phyloP scores from a whole-genome alignment of 2,329 filamentous ascomycete species.

The Pseudopyrenochaeta lycopersici region DNA sequence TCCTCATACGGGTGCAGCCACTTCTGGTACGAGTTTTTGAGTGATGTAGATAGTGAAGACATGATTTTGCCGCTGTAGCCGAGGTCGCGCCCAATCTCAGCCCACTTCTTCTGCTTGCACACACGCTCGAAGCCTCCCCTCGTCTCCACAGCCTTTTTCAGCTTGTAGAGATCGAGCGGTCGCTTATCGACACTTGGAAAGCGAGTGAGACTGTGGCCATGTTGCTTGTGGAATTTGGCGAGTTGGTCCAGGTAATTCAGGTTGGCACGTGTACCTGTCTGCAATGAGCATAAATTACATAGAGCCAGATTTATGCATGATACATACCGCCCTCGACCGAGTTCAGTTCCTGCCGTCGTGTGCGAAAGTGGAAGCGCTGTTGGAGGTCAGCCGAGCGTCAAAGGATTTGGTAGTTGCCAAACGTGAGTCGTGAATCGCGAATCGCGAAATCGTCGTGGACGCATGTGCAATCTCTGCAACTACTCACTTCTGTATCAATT shows the following conservation, averaged over 20 bases:
- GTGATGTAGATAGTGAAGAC: constrained; percentile 95
- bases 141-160: constrained; percentile 96
- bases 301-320: neutral
- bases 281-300: constrained; percentile 6
- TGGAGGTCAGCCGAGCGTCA: constrained; percentile 35
- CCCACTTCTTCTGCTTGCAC: constrained; percentile 98
- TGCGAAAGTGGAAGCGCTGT: constrained; percentile 95
- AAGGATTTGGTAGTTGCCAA: no score
- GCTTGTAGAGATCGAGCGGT: constrained; percentile 90
- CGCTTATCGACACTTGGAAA: constrained; percentile 98
- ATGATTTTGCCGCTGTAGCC: constrained; percentile 99
- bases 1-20: constrained; percentile 98
- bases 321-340: constrained; percentile 94
- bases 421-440: neutral
- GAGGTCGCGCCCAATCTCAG: constrained; percentile 93
- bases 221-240: constrained; percentile 95
- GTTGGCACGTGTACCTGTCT: constrained; percentile 86
- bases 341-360: constrained; percentile 94
- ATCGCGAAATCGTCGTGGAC: neutral
- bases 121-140: constrained; percentile 95
- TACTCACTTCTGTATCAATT: constrained; percentile 90
- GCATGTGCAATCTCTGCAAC: neutral
- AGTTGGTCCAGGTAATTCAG: constrained; percentile 95
- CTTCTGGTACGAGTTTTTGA: constrained; percentile 97
- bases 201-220: constrained; percentile 91